Evolutionary conservation across 495 filamentous ascomycete genomes (phyloP).

Genomic region (Daldinia bambusicola): DNA sequence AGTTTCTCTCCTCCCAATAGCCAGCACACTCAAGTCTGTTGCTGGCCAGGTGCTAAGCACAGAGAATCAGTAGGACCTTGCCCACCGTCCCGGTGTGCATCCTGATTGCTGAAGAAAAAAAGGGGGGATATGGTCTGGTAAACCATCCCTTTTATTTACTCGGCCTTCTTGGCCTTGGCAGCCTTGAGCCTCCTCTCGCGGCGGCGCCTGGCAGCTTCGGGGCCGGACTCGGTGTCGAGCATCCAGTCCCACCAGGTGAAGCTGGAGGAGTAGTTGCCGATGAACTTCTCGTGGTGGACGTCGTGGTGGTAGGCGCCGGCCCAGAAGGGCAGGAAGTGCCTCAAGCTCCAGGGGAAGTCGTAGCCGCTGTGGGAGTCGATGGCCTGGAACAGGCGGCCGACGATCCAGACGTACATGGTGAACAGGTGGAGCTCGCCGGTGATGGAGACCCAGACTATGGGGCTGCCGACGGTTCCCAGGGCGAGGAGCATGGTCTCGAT

Average conservation of each 20-base stretch:
- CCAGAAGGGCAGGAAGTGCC: slow-evolving; percentile 98
- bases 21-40: slow-evolving; percentile 31
- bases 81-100: slow-evolving; percentile 9
- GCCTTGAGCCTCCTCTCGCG: slow-evolving; percentile 79
- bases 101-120: background rate
- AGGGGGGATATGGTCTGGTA: too few species aligned
- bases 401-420: slow-evolving; percentile 98
- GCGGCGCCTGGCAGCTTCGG: slow-evolving; percentile 84
- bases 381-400: slow-evolving; percentile 92
- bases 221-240: slow-evolving; percentile 91
- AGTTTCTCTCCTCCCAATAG: slow-evolving; percentile 28
- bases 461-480: slow-evolving; percentile 84
- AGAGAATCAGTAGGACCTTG: slow-evolving; percentile 16
- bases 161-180: slow-evolving; percentile 69
- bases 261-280: slow-evolving; percentile 96
- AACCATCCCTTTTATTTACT: slow-evolving; percentile 54
- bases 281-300: slow-evolving; percentile 94
- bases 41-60: slow-evolving; percentile 13
- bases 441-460: slow-evolving; percentile 85
- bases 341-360: slow-evolving; percentile 96
- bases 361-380: slow-evolving; percentile 98
- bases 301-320: slow-evolving; percentile 97
- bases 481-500: slow-evolving; percentile 98
- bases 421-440: slow-evolving; percentile 90
- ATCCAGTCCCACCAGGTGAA: slow-evolving; percentile 99